A percentile compares a stretch with the other conserved stretches of the same genome.
Evolutionary conservation across 257 asterid genomes (phyloP).

Genomic region (Pogostemon cablin): DNA sequence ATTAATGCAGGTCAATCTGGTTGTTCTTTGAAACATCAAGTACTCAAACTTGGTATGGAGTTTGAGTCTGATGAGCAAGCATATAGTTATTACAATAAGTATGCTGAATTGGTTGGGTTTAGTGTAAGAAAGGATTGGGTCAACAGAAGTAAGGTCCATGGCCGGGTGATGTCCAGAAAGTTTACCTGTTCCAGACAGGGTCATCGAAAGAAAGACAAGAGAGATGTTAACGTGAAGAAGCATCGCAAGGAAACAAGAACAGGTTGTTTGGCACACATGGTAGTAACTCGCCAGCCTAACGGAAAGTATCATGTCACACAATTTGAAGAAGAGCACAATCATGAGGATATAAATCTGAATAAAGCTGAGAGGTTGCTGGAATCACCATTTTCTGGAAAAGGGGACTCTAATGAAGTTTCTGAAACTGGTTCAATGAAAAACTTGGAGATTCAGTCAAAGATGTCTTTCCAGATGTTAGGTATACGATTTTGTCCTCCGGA

Average conservation of each 20-base stretch:
- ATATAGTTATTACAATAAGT: conserved; percentile 47
- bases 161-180: conserved; percentile 66
- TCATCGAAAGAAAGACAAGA: conserved; percentile 58
- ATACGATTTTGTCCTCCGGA: conserved; percentile 55
- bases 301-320: conserved; percentile 59
- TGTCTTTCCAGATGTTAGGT: conserved; percentile 55
- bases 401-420: conserved; percentile 43
- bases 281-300: conserved; percentile 56
- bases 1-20: conserved; percentile 34
- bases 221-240: conserved; percentile 64
- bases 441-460: conserved; percentile 44
- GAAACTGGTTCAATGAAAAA: conserved; percentile 49
- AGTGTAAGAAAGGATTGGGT: conserved; percentile 69
- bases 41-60: conserved; percentile 49
- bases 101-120: conserved; percentile 65
- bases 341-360: conserved; percentile 50
- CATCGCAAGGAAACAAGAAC: conserved; percentile 69
- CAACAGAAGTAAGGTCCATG: conserved; percentile 70
- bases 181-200: conserved; percentile 70
- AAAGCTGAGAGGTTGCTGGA: conserved; percentile 46
- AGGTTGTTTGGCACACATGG: conserved; percentile 67
- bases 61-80: conserved; percentile 64
- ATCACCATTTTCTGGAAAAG: conserved; percentile 38
- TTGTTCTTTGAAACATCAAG: conserved; percentile 37
- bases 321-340: conserved; percentile 58